Conservation (phyloP, 768 basidiomycete species). For the Sporobolomyces phaffii region DNA sequence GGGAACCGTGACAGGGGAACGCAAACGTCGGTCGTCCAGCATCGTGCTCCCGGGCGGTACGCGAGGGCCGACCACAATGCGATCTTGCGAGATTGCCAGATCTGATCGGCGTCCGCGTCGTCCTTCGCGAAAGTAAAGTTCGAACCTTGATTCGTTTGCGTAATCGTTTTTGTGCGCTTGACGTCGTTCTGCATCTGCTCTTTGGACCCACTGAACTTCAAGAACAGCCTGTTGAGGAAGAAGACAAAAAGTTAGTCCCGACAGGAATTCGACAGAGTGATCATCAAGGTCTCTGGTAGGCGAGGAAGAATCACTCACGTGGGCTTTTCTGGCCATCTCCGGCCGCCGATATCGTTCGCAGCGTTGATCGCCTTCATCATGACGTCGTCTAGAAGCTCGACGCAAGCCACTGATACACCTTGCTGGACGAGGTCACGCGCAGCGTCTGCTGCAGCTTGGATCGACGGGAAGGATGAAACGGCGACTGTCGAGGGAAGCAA, state of each 20-base stretch:
- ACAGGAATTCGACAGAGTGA: too few species aligned
- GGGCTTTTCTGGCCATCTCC: slow-evolving; percentile 39
- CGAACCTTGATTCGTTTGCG: slow-evolving; percentile 63
- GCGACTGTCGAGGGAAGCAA: slow-evolving; percentile 75
- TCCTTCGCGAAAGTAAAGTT: slow-evolving; percentile 69
- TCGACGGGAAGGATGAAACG: slow-evolving; percentile 76
- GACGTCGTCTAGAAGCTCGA: slow-evolving; percentile 73
- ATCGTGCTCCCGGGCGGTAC: slow-evolving; percentile 3
- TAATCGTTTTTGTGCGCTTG: slow-evolving; percentile 49
- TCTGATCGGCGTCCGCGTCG: slow-evolving; percentile 78
- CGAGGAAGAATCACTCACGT: slow-evolving; percentile 44
- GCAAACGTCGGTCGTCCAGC: slow-evolving; percentile 52
- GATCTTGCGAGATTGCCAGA: slow-evolving; percentile 55
- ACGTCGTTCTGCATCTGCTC: slow-evolving; percentile 56
- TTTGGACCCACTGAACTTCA: slow-evolving; percentile 82
- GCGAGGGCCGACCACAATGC: slow-evolving; percentile 38
- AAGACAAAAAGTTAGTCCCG: too few species aligned
- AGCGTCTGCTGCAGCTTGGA: slow-evolving; percentile 69
- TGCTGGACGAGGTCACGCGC: slow-evolving; percentile 75
- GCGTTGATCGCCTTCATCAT: slow-evolving; percentile 36
- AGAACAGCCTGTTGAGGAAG: slow-evolving; percentile 56
- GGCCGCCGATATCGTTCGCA: not conserved
- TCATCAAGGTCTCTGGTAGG: too few species aligned
- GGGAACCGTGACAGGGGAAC: slow-evolving; percentile 43
- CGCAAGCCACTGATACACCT: slow-evolving; percentile 71